Base-by-base conservation (phyloP, 23 red algal genomes). In the Gracilaria caudata region DNA sequence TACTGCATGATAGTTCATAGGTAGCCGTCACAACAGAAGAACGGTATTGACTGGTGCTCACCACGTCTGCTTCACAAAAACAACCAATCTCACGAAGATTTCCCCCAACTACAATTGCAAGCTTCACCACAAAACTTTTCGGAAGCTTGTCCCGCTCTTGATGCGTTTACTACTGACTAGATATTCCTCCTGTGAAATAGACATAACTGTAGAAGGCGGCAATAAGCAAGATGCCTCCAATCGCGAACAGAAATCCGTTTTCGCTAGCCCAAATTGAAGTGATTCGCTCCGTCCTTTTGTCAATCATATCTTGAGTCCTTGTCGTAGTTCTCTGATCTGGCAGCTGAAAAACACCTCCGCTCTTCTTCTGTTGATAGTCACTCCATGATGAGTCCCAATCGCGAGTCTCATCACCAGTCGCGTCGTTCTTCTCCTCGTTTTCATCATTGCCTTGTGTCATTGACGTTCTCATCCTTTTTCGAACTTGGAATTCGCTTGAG, bases 311-410 rank as follows among this genome's bases (percentile, higher is more conserved):
- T 79, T 37, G 57, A 3, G 43, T 30, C 60, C 21, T 41, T 19
- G n/a, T 37, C 29, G 57, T 30, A 65, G 43, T 47, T 33, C 29
- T 44, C n/a, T 17, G 37, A 30, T 75, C 70, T 19, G 68, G 68
- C 44, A 89, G 85, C 47, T 77, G 51, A 66, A 89, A 89, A 19
- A 89, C 85, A 26, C 85, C 85, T 36, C 85, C 85, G 20, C 25
- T 45, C 34, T 54, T 41, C 20, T 72, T 41, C 85, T 89, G 51
- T 60, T 46, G 21, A 44, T 77, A 89, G 20, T 89, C 47, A 32
- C 36, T 77, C 85, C 85, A 89, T 26, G 85, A 89, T 0, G 68
- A 59, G 68, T 89, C 85, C 85, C 85, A 89, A 26, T 89, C 85
- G 28, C 85, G 72, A 12, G 37, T 9, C 28, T 76, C 44, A 33